Evolutionary conservation across 495 filamentous ascomycete species (phyloP), one percentile per base, ranked within the genome.

Genomic region (Penicillium longicatenatum): DNA sequence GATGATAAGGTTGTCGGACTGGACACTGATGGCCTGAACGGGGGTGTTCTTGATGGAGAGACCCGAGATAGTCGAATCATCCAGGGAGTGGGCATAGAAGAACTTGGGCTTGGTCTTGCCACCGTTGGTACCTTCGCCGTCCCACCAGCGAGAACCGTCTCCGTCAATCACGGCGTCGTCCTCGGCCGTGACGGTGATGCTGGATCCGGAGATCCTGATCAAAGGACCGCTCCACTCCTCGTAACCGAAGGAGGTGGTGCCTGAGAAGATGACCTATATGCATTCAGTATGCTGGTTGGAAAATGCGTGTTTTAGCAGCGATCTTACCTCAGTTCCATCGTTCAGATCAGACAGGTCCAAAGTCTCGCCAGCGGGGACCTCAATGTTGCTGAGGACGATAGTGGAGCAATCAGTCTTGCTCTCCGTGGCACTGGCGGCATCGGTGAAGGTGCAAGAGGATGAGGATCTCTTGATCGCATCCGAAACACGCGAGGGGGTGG

Each of bases 41-140:
- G 86, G 87, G 9, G 82, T 80, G 64, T 89, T 87, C 62, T 76
- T 54, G 54, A 83, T 73, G 20, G 76, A 60, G 16, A 83, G 61
- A 41, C 69, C 67, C 9, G 58, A 67, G 73, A 83, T 82, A n/a
- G 67, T 68, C 1, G 78, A 81, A 1, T 53, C 43, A 43, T 50
- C 69, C 21, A 82, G 65, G 31, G 62, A 58, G 60, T 84, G 80
- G 17, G 78, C 80, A 51, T 77, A 77, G 70, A 84, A 82, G 69
- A 84, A 83, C 69, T 82, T 81, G 26, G 80, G 79, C 74, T 83
- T 84, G 12, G 68, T 81, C 71, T 80, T 81, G 55, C 81, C 82
- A 33, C 82, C 80, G 63, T 82, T 82, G 45, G 67, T 73, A 19
- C 81, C 80, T 64, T 81, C 61, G 49, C 70, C 63, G 60, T 84